Conservation (phyloP, 345 rosid genomes). For the Pseudoturritis turrita region DNA sequence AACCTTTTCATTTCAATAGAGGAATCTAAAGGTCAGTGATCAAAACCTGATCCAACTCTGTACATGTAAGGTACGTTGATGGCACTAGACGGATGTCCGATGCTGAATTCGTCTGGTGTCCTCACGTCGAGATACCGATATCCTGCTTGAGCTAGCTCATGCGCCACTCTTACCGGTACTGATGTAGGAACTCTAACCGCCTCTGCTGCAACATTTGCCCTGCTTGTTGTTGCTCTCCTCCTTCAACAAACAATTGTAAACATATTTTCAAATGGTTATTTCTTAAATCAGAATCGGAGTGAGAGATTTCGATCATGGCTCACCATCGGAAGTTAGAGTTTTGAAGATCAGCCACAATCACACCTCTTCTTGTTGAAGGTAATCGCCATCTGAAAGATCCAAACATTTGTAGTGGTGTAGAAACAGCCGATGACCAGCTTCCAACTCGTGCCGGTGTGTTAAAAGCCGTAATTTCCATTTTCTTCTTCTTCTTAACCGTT, state of each 20-base stretch:
- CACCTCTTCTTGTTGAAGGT: constrained; percentile 8
- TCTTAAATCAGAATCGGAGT: not conserved
- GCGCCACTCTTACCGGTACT: constrained; percentile 87
- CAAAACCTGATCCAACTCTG: constrained; percentile 71
- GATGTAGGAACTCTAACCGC: constrained; percentile 59
- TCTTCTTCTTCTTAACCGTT: not conserved
- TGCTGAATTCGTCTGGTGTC: constrained; percentile 76
- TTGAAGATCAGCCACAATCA: not conserved
- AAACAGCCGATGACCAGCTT: constrained; percentile 21
- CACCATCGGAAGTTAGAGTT: constrained; percentile 30
- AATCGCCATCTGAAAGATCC: not conserved
- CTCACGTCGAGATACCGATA: constrained; percentile 70
- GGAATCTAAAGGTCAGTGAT: not conserved
- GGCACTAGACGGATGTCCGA: constrained; percentile 76
- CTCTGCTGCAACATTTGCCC: constrained; percentile 34
- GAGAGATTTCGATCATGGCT: not conserved
- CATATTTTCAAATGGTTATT: not conserved
- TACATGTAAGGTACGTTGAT: constrained; percentile 80
- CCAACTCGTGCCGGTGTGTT: constrained; percentile 11
- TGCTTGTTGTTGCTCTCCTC: constrained; percentile 18
- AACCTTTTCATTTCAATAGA: not conserved
- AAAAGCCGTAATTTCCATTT: constrained; percentile 10
- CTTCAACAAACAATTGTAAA: not conserved
- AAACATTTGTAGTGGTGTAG: not conserved
- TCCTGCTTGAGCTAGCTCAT: constrained; percentile 83